These are phyloP conservation scores for Cladophialophora chaetospira DNA, from an alignment of 2,329 filamentous ascomycete species.

Conservation along the genomic window DNA sequence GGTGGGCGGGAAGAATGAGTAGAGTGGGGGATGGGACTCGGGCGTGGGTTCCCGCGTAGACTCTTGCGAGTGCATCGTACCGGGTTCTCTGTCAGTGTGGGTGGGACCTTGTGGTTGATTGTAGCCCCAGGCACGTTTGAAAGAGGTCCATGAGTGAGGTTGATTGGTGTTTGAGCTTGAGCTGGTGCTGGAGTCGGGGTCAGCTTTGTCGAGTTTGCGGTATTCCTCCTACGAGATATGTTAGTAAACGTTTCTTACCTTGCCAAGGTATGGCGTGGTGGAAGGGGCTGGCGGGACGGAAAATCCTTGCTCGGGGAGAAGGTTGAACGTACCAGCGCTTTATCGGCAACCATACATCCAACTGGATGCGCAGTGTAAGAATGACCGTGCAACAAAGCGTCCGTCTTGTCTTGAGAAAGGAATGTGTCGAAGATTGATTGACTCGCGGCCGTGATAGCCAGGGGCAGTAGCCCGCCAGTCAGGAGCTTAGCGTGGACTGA, in stretches of 20 bases:
- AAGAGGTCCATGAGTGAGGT: background rate
- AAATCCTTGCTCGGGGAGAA: no score
- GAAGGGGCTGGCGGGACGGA: no score
- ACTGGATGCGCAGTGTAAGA: conserved; percentile 85
- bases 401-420: conserved; percentile 69
- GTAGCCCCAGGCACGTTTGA: background rate
- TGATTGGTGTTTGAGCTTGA: background rate
- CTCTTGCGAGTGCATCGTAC: no score
- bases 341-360: conserved; percentile 76
- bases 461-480: conserved; percentile 75
- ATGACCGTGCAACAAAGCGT: conserved; percentile 79
- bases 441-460: conserved; percentile 75
- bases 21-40: no score
- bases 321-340: conserved; percentile 64
- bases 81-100: no score
- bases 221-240: no score
- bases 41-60: no score
- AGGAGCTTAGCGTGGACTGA: conserved; percentile 81
- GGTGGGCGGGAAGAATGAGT: conserved; percentile 70
- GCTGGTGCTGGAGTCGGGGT: conserved; percentile 20
- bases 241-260: no score
- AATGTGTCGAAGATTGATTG: conserved; percentile 73
- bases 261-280: no score
- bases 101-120: no score
- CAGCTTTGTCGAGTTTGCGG: conserved; percentile 58